Conservation (phyloP, 2,329 filamentous ascomycete genomes). For the Chrysoporthe austroafricana region DNA sequence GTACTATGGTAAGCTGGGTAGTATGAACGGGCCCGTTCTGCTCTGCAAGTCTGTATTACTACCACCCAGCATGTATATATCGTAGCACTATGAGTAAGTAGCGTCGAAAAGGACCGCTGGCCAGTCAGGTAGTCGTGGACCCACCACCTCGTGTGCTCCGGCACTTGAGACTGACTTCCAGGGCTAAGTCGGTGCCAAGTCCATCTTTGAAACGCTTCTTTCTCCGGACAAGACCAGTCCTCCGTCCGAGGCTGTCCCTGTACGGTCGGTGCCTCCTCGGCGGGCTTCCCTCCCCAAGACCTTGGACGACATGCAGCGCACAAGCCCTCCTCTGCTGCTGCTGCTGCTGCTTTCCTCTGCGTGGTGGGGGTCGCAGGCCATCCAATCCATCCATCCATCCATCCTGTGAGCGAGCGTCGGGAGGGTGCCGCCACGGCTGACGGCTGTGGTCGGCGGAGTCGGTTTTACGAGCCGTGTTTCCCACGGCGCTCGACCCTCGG, state of each 20-base stretch:
- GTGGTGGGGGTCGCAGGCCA: no score
- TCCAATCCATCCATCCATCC: no score
- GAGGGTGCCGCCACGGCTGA: neutral
- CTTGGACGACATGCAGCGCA: neutral
- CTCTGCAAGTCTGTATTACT: neutral
- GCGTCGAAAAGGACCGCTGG: neutral
- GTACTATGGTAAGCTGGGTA: neutral
- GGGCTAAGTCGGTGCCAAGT: slow-evolving; percentile 23
- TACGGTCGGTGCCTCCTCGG: neutral
- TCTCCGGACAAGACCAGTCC: neutral
- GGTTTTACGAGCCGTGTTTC: slow-evolving; percentile 3
- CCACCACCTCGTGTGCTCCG: slow-evolving; percentile 3
- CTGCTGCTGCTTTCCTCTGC: neutral
- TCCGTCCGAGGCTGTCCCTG: neutral
- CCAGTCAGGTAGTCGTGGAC: neutral
- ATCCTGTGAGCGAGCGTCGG: neutral
- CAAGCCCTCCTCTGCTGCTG: neutral
- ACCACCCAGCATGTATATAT: no score
- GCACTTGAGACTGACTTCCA: slow-evolving; percentile 23
- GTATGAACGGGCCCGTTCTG: neutral
- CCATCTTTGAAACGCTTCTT: slow-evolving; percentile 23
- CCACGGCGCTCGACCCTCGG: neutral
- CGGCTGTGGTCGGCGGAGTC: neutral
- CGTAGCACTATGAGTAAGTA: no score
- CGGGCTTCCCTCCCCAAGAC: neutral